phyloP scores from a whole-genome alignment of 768 basidiomycete genomes.

The Hypholoma fasciculare region DNA sequence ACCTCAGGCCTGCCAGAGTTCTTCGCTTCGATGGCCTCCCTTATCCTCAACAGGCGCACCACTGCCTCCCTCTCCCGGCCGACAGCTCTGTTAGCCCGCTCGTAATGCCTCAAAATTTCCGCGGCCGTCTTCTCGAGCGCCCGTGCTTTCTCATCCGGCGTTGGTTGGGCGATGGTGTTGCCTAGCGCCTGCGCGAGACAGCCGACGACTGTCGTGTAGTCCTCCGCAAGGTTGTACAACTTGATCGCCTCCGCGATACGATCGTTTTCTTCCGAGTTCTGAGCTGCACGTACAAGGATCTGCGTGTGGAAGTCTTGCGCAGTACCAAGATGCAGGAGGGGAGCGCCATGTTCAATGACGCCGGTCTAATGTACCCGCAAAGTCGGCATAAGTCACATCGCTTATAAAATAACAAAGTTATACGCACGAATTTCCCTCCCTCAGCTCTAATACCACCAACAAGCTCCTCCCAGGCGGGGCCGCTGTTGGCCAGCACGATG shows the following conservation, averaged over 20 bases:
- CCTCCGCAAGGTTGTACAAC: slow-evolving; percentile 92
- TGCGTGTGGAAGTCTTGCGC: slow-evolving; percentile 72
- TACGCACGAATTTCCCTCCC: slow-evolving; percentile 83
- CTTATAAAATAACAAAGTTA: background rate
- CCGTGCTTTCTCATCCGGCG: slow-evolving; percentile 60
- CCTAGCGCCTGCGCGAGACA: slow-evolving; percentile 89
- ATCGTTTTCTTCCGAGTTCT: slow-evolving; percentile 79
- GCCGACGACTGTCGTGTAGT: slow-evolving; percentile 83
- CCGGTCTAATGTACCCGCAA: slow-evolving; percentile 56
- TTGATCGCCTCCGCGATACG: slow-evolving; percentile 90
- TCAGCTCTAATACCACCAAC: slow-evolving; percentile 92
- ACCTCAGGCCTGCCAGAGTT: slow-evolving; percentile 69
- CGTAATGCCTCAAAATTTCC: slow-evolving; percentile 80
- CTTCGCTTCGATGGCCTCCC: slow-evolving; percentile 80
- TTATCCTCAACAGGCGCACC: slow-evolving; percentile 71
- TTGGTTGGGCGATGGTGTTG: slow-evolving; percentile 71
- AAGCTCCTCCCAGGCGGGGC: slow-evolving; percentile 88
- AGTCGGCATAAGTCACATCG: background rate
- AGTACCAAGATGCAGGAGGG: slow-evolving; percentile 71
- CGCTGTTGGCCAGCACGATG: slow-evolving; percentile 75
- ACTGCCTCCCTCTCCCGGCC: slow-evolving; percentile 76
- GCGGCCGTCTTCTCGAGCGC: slow-evolving; percentile 72
- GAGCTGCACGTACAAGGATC: slow-evolving; percentile 83
- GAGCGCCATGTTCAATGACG: slow-evolving; percentile 80
- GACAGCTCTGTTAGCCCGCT: slow-evolving; percentile 69